Conservation (phyloP, 1,139 yeast species). For the Saccharomyces hybrid region DNA sequence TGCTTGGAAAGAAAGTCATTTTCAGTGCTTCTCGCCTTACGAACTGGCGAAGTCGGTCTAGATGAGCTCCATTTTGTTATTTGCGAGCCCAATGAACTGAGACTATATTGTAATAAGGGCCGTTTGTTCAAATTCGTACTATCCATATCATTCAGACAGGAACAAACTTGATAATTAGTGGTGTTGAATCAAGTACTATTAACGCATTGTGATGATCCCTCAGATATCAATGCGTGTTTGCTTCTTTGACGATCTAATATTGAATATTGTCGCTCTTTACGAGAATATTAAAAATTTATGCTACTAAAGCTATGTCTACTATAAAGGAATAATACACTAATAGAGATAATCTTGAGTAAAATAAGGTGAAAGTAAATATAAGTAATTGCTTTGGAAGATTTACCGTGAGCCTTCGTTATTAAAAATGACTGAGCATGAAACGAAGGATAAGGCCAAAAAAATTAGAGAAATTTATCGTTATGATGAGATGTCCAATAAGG, state of each 20-base stretch:
- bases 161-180: background rate
- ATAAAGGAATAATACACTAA: background rate
- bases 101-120: constrained; percentile 12
- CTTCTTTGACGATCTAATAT: background rate
- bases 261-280: background rate
- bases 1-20: background rate
- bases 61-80: constrained; percentile 15
- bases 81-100: constrained; percentile 18
- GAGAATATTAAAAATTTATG: background rate
- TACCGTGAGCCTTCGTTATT: background rate
- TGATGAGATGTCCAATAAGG: constrained; percentile 72
- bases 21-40: constrained; percentile 1
- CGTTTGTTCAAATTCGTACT: constrained; percentile 3
- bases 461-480: constrained; percentile 39
- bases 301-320: background rate
- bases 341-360: background rate
- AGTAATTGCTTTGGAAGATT: background rate
- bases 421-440: background rate
- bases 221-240: background rate
- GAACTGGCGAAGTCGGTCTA: constrained; percentile 12
- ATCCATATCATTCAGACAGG: background rate
- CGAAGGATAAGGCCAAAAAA: constrained; percentile 1
- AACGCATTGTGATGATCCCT: background rate
- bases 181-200: background rate
- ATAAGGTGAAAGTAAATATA: background rate